phyloP scores from a whole-genome alignment of 305 asterid genomes.

The Rubia occidens region DNA sequence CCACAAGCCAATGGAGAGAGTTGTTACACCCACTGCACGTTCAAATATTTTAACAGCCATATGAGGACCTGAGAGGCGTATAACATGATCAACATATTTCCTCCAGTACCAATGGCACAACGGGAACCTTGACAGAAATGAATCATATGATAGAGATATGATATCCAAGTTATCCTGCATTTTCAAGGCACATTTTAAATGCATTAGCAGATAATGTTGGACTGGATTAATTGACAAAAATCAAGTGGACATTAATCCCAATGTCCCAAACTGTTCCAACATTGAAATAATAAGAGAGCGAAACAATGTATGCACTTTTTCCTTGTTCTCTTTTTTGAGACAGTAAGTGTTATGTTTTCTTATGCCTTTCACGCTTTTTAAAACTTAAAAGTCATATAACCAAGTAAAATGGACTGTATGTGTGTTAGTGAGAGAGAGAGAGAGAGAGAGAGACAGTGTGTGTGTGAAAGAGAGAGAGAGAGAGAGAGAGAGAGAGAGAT shows the following conservation, averaged over 20 bases:
- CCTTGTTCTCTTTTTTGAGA: background rate
- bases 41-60: conserved; percentile 71
- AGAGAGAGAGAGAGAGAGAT: background rate
- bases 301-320: background rate
- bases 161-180: conserved; percentile 62
- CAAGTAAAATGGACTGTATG: background rate
- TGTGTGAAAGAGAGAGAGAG: background rate
- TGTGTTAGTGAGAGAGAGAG: no score
- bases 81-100: conserved; percentile 58
- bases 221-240: background rate
- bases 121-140: conserved; percentile 62
- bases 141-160: conserved; percentile 60
- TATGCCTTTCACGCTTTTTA: background rate
- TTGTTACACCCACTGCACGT: conserved; percentile 42
- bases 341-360: background rate
- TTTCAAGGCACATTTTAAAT: conserved; percentile 10
- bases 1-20: conserved; percentile 79
- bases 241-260: background rate
- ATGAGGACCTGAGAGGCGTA: conserved; percentile 43
- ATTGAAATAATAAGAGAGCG: background rate
- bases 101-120: conserved; percentile 86
- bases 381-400: background rate
- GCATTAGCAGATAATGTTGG: background rate
- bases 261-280: background rate
- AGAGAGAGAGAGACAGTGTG: no score